Evolutionary conservation across 1,284 basidiomycete species (phyloP), one percentile per base, ranked within the genome.

Genomic region (Trichosporon ovoides): DNA sequence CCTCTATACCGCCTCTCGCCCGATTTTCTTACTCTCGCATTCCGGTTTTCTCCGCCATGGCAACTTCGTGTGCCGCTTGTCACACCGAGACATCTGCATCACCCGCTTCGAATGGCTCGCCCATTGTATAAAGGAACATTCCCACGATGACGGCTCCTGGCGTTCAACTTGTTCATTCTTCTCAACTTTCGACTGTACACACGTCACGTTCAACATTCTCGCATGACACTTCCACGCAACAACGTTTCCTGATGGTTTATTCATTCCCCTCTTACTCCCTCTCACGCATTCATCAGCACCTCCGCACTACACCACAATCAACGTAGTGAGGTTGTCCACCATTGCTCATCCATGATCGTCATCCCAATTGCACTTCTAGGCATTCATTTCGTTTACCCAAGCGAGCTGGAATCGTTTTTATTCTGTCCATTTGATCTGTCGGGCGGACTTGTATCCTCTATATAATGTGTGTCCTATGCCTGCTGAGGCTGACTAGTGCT

Each of bases 331-430:
- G n/a, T n/a, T 48, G 43, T 22, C 28, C 28, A 22, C 28, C 43
- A 48, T 48, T 48, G n/a, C 43, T 24, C 28, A 28, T 31, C 43
- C 43, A 14, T 31, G 43, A 48, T 48, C 28, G 22, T 28, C 22
- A 20, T 48, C n/a, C n/a, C 43, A 48, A n/a, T 48, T 48, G 43
- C 43, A 48, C 43, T 48, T 48, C 28, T 48, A 48, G 22, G 22
- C 43, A 28, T 31, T 48, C 22, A 31, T 16, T 48, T 22, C 28
- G 28, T 48, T 28, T 28, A n/a, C 22, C 43, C 22, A 31, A 28
- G 43, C 43, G 43, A 48, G 43, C 43, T 48, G 43, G 43, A 48
- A 28, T 48, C 43, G 43, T 48, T n/a, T 48, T n/a, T n/a, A n/a
- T n/a, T 48, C 28, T 31, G 16, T 14, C 43, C 43, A 14, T 46